Conservation (phyloP, 345 rosid genomes). For the Aurinia saxatilis region DNA sequence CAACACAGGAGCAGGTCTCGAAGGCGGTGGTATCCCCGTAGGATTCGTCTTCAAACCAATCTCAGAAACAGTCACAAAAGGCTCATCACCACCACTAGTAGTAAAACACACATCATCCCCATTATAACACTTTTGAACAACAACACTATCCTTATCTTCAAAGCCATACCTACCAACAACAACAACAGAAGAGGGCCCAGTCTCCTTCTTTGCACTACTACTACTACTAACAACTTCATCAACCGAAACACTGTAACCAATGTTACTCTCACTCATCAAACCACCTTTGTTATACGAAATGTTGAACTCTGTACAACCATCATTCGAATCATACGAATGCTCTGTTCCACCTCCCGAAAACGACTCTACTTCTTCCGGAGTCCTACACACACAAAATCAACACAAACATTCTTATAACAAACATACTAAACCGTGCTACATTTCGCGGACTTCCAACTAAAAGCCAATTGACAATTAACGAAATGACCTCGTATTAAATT, state of each 20-base stretch:
- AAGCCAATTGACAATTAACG: too few species aligned
- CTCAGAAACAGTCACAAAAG: conserved; percentile 69
- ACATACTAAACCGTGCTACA: too few species aligned
- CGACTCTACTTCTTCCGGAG: conserved; percentile 57
- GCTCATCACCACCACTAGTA: conserved; percentile 36
- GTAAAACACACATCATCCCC: conserved; percentile 36
- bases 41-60: conserved; percentile 76
- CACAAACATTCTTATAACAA: too few species aligned
- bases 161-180: conserved; percentile 19
- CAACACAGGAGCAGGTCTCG: conserved; percentile 63
- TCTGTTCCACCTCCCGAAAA: conserved; percentile 60
- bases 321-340: conserved; percentile 47
- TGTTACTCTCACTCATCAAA: conserved; percentile 28
- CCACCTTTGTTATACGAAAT: conserved; percentile 62
- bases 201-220: conserved; percentile 8
- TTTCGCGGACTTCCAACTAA: too few species aligned
- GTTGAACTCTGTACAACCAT: conserved; percentile 53
- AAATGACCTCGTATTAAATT: too few species aligned
- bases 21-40: conserved; percentile 76
- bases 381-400: conserved; percentile 36
- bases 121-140: conserved; percentile 29
- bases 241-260: conserved; percentile 45
- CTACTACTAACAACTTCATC: conserved; percentile 37
- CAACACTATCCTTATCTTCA: conserved; percentile 29
- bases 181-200: conserved; percentile 16